phyloP scores from a whole-genome alignment of 306 rosid genomes.

The Rosa rugosa region DNA sequence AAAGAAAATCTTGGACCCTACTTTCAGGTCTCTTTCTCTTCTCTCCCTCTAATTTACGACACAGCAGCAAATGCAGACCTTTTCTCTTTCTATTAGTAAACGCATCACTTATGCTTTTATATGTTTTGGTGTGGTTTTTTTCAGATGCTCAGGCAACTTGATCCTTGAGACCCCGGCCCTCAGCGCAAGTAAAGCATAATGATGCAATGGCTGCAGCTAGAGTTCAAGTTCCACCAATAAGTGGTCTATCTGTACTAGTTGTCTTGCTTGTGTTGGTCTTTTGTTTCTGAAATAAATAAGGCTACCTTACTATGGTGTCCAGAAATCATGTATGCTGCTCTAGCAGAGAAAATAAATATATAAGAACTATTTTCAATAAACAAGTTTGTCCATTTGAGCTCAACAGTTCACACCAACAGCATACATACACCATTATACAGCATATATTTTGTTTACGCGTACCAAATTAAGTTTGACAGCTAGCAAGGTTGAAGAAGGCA shows the following conservation, averaged over 20 bases:
- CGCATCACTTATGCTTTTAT: not conserved
- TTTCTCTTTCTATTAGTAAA: not conserved
- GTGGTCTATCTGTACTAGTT: not conserved
- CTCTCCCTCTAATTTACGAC: not conserved
- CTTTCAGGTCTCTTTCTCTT: constrained; percentile 32
- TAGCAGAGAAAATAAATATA: not conserved
- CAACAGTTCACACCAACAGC: constrained; percentile 5
- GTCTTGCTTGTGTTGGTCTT: not conserved
- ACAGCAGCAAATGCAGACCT: not conserved
- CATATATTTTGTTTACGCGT: not conserved
- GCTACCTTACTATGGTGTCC: not conserved
- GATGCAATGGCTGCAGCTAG: not conserved
- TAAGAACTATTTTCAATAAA: not conserved
- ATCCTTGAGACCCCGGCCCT: constrained; percentile 20
- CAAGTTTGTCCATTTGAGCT: constrained; percentile 3
- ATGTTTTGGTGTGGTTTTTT: not conserved
- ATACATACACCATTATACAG: constrained; percentile 1
- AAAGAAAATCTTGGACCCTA: constrained; percentile 33
- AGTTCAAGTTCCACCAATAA: not conserved
- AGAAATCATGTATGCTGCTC: not conserved
- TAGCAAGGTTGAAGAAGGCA: constrained; percentile 80
- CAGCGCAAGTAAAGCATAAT: constrained; percentile 1
- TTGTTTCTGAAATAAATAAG: not conserved
- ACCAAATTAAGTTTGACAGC: constrained; percentile 42
- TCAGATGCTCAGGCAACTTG: constrained; percentile 26